Evolutionary conservation across 1,284 basidiomycete genomes (phyloP).

Genomic region (Inonotus hispidus): DNA sequence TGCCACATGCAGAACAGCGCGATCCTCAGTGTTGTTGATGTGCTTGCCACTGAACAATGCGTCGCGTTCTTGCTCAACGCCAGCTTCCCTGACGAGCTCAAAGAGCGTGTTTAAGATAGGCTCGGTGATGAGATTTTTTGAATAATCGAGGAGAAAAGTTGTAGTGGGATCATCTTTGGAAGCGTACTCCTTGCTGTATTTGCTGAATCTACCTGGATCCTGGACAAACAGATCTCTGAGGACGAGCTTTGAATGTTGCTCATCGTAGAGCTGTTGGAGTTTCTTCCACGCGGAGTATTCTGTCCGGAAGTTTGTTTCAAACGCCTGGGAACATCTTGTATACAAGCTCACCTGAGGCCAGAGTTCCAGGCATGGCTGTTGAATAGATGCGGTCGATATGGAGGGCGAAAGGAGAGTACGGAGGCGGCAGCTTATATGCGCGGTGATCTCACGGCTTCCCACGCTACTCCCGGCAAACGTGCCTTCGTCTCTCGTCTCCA

Average conservation of each 20-base stretch:
- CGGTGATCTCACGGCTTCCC: slow-evolving; percentile 6
- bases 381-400: neutral
- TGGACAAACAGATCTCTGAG: slow-evolving; percentile 89
- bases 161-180: slow-evolving; percentile 62
- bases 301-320: slow-evolving; percentile 29
- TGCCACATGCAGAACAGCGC: slow-evolving; percentile 93
- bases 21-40: slow-evolving; percentile 98
- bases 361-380: slow-evolving; percentile 17
- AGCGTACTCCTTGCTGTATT: slow-evolving; percentile 78
- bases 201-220: slow-evolving; percentile 83
- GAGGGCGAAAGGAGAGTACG: neutral
- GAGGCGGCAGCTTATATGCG: slow-evolving; percentile 9
- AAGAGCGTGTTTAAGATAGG: slow-evolving; percentile 78
- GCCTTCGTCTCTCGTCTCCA: neutral
- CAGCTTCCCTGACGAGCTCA: slow-evolving; percentile 79
- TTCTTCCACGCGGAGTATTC: slow-evolving; percentile 89
- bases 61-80: slow-evolving; percentile 82
- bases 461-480: neutral
- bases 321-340: neutral
- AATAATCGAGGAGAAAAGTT: slow-evolving; percentile 90
- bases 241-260: slow-evolving; percentile 70
- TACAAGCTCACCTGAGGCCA: slow-evolving; percentile 12
- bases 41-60: slow-evolving; percentile 95
- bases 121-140: slow-evolving; percentile 93
- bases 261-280: slow-evolving; percentile 81